phyloP scores from a whole-genome alignment of 495 filamentous ascomycete genomes.

The Aspergillus ostianus region DNA sequence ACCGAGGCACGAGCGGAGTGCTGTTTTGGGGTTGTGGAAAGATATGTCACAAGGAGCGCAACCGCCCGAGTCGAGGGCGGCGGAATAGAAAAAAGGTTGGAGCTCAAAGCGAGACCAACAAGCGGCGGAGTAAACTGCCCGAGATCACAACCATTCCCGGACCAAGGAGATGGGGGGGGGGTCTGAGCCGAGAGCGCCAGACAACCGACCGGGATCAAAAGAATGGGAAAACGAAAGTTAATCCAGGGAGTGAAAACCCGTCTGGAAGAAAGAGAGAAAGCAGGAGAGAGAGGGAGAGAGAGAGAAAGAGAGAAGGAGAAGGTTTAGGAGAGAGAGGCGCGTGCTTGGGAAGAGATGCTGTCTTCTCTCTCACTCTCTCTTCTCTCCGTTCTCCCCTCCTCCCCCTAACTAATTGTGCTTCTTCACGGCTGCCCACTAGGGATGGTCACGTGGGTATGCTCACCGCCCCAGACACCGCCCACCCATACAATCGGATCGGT shows the following conservation, averaged over 20 bases:
- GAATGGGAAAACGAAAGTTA: conserved; percentile 5
- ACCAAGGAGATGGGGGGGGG: not conserved
- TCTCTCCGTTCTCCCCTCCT: too few species aligned
- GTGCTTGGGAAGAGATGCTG: not conserved
- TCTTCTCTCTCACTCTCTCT: not conserved
- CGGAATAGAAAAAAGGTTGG: conserved; percentile 22
- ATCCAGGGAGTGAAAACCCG: not conserved
- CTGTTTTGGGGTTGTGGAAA: not conserved
- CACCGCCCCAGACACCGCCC: conserved; percentile 23
- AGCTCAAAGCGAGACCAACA: conserved; percentile 35
- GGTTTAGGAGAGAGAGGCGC: not conserved
- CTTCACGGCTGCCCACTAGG: conserved; percentile 17
- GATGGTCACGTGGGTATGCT: conserved; percentile 22
- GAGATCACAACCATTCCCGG: conserved; percentile 30
- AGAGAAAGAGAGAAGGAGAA: conserved; percentile 3
- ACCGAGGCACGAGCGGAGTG: conserved; percentile 8
- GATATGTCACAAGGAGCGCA: conserved; percentile 8
- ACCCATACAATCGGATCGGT: not conserved
- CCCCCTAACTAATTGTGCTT: too few species aligned
- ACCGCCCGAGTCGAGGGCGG: conserved; percentile 19
- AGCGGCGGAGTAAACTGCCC: conserved; percentile 30
- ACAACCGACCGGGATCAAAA: conserved; percentile 1
- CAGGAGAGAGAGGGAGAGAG: not conserved
- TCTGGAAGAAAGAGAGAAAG: not conserved
- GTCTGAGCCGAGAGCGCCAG: too few species aligned